Percentiles rank a stretch among this genome's conserved stretches.
Conservation (phyloP, 139 green algal genomes). For the Chlorella sp. region DNA sequence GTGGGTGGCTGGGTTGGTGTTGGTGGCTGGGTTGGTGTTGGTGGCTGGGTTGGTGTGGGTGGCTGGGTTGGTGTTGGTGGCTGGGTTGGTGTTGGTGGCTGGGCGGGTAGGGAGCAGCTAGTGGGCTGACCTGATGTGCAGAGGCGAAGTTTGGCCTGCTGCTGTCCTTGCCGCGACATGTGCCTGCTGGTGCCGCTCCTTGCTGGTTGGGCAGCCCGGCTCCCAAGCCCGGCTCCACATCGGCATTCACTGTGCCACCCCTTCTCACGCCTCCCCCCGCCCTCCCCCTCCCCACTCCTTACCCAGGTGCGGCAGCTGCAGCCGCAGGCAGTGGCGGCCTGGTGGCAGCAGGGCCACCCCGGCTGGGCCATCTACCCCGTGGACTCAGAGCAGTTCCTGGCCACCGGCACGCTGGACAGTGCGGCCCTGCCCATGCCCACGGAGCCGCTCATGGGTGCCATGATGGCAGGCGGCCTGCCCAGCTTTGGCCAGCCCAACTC, state of each 20-base stretch:
- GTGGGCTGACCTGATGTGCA: neutral
- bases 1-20: neutral
- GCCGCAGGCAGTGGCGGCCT: slow-evolving; percentile 67
- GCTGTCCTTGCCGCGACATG: no score
- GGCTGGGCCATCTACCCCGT: slow-evolving; percentile 87
- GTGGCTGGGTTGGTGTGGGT: slow-evolving; percentile 53
- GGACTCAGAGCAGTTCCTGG: slow-evolving; percentile 77
- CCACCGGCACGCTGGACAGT: slow-evolving; percentile 53
- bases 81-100: neutral
- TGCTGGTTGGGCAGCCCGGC: neutral
- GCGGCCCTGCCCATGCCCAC: slow-evolving; percentile 27
- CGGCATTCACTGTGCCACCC: neutral
- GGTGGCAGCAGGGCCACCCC: slow-evolving; percentile 81
- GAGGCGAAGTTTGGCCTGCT: no score
- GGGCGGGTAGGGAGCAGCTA: no score
- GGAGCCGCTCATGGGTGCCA: neutral
- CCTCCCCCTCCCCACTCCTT: neutral
- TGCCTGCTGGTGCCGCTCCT: neutral
- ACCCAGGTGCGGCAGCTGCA: slow-evolving; percentile 68
- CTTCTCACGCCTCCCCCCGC: neutral
- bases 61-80: neutral
- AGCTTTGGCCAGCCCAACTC: neutral
- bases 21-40: neutral
- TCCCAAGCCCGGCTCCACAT: neutral
- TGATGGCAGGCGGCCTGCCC: neutral